Evolutionary conservation across 2,329 filamentous ascomycete genomes (phyloP).

Genomic region (Beauveria bassiana): DNA sequence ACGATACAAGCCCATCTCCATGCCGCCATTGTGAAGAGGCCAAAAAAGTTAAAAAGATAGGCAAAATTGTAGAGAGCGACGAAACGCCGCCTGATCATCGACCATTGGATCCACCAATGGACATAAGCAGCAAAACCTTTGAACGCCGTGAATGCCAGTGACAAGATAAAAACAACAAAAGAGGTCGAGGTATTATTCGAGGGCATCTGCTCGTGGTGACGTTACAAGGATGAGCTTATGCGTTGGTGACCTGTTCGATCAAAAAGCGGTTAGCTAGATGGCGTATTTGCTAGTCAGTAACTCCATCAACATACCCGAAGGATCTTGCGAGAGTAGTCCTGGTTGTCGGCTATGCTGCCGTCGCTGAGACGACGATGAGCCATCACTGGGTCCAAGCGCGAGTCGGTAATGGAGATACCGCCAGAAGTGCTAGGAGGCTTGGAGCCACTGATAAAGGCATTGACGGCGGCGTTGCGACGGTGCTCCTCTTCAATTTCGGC

Average conservation of each 20-base stretch:
- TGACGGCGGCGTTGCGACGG: slow-evolving; percentile 70
- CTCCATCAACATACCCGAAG: slow-evolving; percentile 63
- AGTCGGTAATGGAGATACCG: slow-evolving; percentile 66
- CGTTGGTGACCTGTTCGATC: slow-evolving; percentile 46
- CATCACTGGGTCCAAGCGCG: slow-evolving; percentile 80
- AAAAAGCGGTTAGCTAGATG: slow-evolving; percentile 13
- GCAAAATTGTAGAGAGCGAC: slow-evolving; percentile 18
- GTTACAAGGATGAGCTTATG: slow-evolving; percentile 32
- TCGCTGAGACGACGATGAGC: slow-evolving; percentile 80
- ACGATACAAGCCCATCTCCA: slow-evolving; percentile 26
- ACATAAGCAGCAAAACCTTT: slow-evolving; percentile 30
- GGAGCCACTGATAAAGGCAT: slow-evolving; percentile 61
- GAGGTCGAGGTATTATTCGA: slow-evolving; percentile 14
- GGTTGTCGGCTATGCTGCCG: slow-evolving; percentile 93
- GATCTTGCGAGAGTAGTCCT: slow-evolving; percentile 94
- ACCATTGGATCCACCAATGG: slow-evolving; percentile 25
- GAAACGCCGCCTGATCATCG: slow-evolving; percentile 30
- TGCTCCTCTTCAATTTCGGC: slow-evolving; percentile 77
- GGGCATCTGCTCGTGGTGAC: slow-evolving; percentile 15
- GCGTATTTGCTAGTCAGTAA: not conserved
- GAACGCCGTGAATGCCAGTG: slow-evolving; percentile 36
- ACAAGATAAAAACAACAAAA: slow-evolving; percentile 14
- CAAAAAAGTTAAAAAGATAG: slow-evolving; percentile 17
- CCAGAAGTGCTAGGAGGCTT: slow-evolving; percentile 57
- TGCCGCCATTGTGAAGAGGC: slow-evolving; percentile 18